Base-by-base conservation (phyloP, 805 yeast species). In the Nakazawaea laoshanensis region DNA sequence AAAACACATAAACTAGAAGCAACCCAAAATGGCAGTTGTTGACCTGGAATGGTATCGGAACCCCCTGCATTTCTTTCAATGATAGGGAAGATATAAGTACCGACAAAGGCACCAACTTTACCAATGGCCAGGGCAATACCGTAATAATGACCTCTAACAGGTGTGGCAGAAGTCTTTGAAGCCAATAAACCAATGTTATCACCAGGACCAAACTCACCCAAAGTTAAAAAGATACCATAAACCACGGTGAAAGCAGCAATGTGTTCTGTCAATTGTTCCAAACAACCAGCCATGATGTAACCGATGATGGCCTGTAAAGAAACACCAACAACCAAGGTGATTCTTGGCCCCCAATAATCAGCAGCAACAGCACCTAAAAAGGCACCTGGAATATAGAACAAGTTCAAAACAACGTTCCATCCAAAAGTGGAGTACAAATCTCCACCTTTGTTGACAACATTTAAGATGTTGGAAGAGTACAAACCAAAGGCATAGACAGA, bases 141-240 rank as follows among this genome's bases (percentile, higher is more conserved):
- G 52, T 88, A 88, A 59, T 81, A 84, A 47, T 82, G 82, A 38
- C 96, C 96, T 62, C 96, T 77, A 36, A 87, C 70, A 15, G 95
- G 77, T 7, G 95, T 78, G 28, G 95, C 81, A 29, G 78, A 70
- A 5, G 95, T 80, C 59, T 87, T 87, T 26, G 95, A 71, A 14
- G 95, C 94, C 41, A 88, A 65, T 36, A 83, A 60, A 45, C 96
- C 96, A 54, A 83, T 80, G 58, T 83, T 85, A 58, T 87, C 85
- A 61, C 96, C 97, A 10, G 94, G 88, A 19, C 95, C 94, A 56
- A 88, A 82, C 57, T 89, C 96, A 48, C 96, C 96, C 30, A 85
- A 65, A 5, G 95, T 67, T 53, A 75, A 63, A 56, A 86, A 89
- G 43, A 89, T 76, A 61, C 96, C 96, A 51, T 80, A 89, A 19